Evolutionary conservation across 1,139 yeast species (phyloP).

Genomic region (Nakaseomyces sp.): DNA sequence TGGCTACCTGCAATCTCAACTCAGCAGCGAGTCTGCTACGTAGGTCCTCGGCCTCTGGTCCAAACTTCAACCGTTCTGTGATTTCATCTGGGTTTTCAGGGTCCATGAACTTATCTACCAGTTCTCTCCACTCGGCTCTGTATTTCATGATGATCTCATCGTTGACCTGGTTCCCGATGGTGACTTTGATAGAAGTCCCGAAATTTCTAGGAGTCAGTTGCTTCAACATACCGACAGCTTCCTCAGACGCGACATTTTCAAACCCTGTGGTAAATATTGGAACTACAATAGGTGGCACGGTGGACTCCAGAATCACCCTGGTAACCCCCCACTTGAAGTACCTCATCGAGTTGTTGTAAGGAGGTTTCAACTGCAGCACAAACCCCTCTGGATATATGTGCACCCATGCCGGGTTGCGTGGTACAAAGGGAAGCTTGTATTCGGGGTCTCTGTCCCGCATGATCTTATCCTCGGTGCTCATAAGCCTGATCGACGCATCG

Average conservation of each 20-base stretch:
- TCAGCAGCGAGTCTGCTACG: constrained; percentile 65
- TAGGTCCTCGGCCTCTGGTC: constrained; percentile 52
- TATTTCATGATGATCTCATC: constrained; percentile 51
- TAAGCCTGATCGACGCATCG: constrained; percentile 81
- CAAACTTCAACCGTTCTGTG: constrained; percentile 51
- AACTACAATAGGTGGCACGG: constrained; percentile 77
- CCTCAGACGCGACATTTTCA: constrained; percentile 81
- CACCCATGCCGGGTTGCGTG: constrained; percentile 74
- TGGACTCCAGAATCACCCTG: constrained; percentile 70
- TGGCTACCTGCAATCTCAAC: constrained; percentile 54
- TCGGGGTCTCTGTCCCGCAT: constrained; percentile 10
- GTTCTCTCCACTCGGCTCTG: constrained; percentile 57
- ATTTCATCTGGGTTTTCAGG: constrained; percentile 48
- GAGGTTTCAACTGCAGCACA: constrained; percentile 76
- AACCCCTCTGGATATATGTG: constrained; percentile 95
- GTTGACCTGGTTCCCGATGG: constrained; percentile 64
- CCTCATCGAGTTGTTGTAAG: constrained; percentile 76
- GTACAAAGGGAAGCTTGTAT: constrained; percentile 41
- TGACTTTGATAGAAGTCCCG: constrained; percentile 60
- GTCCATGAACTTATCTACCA: constrained; percentile 48
- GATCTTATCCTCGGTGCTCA: constrained; percentile 35
- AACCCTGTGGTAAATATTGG: constrained; percentile 85
- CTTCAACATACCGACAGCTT: constrained; percentile 45
- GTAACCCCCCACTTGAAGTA: constrained; percentile 96
- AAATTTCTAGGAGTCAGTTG: constrained; percentile 56